Base-by-base conservation (phyloP, 176 grass and related monocot species). In the Hordeum marinum region DNA sequence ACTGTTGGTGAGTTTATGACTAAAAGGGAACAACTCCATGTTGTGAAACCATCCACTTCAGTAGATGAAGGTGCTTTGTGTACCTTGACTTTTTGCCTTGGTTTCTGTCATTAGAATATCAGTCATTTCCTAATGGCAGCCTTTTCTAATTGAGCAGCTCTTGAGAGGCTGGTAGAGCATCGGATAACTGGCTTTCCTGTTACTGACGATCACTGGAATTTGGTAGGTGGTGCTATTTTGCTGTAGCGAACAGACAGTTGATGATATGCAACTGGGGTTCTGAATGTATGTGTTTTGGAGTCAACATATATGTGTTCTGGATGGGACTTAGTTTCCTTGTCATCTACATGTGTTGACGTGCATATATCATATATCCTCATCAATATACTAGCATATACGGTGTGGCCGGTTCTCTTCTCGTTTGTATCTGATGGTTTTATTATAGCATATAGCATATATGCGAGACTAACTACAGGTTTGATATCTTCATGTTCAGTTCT, bases 1-100 rank as follows among this genome's bases (percentile, higher is more conserved):
- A 89, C 90, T 11, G 93, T 95, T 84, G 85, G 93, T 78, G 88
- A 92, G 79, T 92, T 95, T 90, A 95, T 95, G 93, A 95, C 93
- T 32, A 92, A 90, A 81, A 90, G 65, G 88, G 85, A 92, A 86
- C 80, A 92, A 35, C 46, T 50, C 87, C 85, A 70, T 80, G 89
- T 88, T 32, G 93, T 95, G 57, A 95, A 92, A 48, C 76, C 86
- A 45, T 82, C 82, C 31, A 90, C 93, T 58, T 75, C 88, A 45
- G 90, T 95, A 84, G 88, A 90, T 71, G 88, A 92, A 92, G 90
- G 93, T 90, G 58, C 20, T 48, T 60, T 66, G 18, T 54, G 41
- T 65, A 3, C 59, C 4, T 64, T 20, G 41, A 75, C 35, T 20
- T 8, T 63, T 26, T 74, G 54, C 11, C 13, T 17, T 72, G 17